phyloP scores from a whole-genome alignment of 495 filamentous ascomycete genomes.

The Aspergillus saccharolyticus region DNA sequence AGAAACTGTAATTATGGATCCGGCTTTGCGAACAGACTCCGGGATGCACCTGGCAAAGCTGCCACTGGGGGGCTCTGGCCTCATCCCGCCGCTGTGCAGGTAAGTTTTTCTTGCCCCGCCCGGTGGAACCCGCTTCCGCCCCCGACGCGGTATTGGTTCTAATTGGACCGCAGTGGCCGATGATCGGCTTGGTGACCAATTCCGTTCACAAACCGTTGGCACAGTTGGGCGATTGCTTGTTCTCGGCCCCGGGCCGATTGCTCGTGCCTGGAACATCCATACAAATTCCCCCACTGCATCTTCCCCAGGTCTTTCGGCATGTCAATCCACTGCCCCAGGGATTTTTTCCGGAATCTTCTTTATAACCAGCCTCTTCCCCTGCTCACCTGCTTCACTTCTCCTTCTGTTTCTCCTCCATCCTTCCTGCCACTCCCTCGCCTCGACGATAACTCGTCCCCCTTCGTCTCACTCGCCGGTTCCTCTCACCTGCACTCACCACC shows the following conservation, averaged over 20 bases:
- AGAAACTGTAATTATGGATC: not conserved
- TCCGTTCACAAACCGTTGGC: not conserved
- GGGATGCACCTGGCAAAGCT: not conserved
- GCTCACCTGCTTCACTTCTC: too few relatives aligned
- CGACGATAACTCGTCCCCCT: too few relatives aligned
- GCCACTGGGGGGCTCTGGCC: not conserved
- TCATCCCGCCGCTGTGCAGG: too few relatives aligned
- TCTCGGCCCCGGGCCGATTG: not conserved
- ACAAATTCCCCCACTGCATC: not conserved
- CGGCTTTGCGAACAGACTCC: not conserved
- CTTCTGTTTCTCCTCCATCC: not conserved
- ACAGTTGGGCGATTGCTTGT: not conserved
- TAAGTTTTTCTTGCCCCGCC: too few relatives aligned
- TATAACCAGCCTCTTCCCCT: not conserved
- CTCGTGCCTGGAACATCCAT: not conserved
- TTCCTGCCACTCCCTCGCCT: not conserved
- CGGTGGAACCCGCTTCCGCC: not conserved
- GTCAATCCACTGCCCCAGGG: not conserved
- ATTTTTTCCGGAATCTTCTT: not conserved
- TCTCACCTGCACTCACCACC: slow-evolving; percentile 13
- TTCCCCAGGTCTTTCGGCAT: not conserved
- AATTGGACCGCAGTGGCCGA: not conserved
- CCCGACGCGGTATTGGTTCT: not conserved
- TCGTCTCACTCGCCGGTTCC: not conserved
- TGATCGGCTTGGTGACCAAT: not conserved